These are phyloP conservation scores for Suillus lakei DNA, from an alignment of 768 basidiomycete species.

Conservation along the genomic window DNA sequence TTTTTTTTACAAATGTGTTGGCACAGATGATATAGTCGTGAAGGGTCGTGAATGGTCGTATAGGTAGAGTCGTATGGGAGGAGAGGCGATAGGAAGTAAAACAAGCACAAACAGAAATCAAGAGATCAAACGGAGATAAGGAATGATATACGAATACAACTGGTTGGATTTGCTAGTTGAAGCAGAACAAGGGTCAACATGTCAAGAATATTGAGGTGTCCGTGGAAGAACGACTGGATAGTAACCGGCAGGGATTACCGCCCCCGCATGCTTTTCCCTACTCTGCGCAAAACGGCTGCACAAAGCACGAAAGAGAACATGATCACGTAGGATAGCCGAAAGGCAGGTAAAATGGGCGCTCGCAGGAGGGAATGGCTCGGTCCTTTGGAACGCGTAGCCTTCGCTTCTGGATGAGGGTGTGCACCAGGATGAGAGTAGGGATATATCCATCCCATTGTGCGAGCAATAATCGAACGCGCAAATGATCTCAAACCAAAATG, in stretches of 20 bases:
- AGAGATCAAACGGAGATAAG: too few relatives aligned
- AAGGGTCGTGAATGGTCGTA: background rate
- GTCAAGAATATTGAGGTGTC: background rate
- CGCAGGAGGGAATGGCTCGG: constrained; percentile 12
- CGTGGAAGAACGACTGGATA: background rate
- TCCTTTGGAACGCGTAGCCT: constrained; percentile 1
- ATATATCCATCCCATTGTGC: constrained; percentile 28
- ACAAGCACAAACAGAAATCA: background rate
- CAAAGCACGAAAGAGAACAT: constrained; percentile 34
- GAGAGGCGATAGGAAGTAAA: background rate
- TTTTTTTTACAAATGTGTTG: background rate
- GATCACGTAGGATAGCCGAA: constrained; percentile 28
- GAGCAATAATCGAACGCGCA: constrained; percentile 20
- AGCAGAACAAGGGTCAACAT: background rate
- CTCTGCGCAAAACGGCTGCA: constrained; percentile 28
- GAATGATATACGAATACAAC: background rate
- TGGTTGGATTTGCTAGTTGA: background rate
- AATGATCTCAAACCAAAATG: constrained; percentile 15
- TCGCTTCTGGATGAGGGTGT: background rate
- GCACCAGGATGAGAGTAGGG: constrained; percentile 19
- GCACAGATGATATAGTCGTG: background rate
- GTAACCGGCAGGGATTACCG: constrained; percentile 18
- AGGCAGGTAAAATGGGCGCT: constrained; percentile 7
- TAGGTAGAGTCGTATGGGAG: background rate
- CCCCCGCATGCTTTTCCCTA: constrained; percentile 27